Base-by-base conservation (phyloP, 768 basidiomycete species). In the Lactifluus echinatus region DNA sequence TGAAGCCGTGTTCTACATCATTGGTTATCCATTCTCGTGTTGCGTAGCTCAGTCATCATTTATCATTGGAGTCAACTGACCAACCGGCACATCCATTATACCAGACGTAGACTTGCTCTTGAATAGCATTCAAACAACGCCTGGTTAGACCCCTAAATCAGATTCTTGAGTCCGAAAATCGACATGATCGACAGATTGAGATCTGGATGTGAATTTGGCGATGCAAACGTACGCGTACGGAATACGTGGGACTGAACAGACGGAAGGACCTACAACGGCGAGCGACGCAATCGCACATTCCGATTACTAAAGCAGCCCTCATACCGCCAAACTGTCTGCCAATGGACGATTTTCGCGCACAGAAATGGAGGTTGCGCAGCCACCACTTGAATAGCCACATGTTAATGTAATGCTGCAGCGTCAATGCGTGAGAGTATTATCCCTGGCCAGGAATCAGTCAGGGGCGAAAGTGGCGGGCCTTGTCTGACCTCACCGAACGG, bases 61-160 rank as follows among this genome's bases (percentile, higher is more conserved):
- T n/a, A n/a, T 50, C 40, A 42, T 29, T 37, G 34, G 31, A 24
- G 33, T 45, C 56, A 52, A 40, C n/a, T 57, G 56, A 57, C 50
- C 29, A 29, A 15, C 44, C 23, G 44, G 43, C 29, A 47, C 23
- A 8, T 12, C 26, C 19, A 31, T 31, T 37, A 39, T 51, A 31
- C 6, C 43, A 24, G 3, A 36, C 14, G 26, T 21, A 40, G 37
- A 39, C 26, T 39, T 34, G 34, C 12, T 34, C 29, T 42, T 19
- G 40, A n/a, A n/a, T n/a, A 28, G 17, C 47, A 24, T 50, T 52
- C 31, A 46, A 40, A 23, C 14, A 8, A 42, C 39, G 10, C 37
- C 49, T 8, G 43, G 37, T 15, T 28, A 29, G 24, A 19, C 57
- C 53, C 57, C 57, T 54, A 49, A 54, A 53, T 50, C 47, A 40